Percentiles rank a stretch among this genome's conserved stretches.
phyloP scores from a whole-genome alignment of 1,284 basidiomycete species.

The Cutaneotrichosporon daszewskae region DNA sequence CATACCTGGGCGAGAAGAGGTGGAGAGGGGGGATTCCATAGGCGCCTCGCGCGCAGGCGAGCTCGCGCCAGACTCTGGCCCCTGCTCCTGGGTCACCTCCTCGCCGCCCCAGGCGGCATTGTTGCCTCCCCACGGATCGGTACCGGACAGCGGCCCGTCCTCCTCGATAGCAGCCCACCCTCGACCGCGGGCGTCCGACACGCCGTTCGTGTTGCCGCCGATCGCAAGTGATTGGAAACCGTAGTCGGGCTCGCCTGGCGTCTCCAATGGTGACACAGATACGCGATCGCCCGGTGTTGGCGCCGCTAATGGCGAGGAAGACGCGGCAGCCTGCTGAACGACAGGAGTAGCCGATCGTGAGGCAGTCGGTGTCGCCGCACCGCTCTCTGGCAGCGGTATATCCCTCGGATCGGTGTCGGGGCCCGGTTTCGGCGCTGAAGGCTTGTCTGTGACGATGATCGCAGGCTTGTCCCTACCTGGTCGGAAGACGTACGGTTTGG shows the following conservation, averaged over 20 bases:
- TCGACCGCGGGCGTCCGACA: slow-evolving; percentile 7
- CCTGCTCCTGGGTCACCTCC: too few relatives aligned
- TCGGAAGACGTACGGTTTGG: slow-evolving; percentile 7
- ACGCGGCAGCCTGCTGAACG: slow-evolving; percentile 2
- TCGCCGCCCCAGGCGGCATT: too few relatives aligned
- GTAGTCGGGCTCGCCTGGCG: slow-evolving; percentile 25
- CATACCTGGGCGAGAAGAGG: slow-evolving; percentile 4
- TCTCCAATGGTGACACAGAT: slow-evolving; percentile 41
- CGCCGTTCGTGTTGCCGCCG: slow-evolving; percentile 16
- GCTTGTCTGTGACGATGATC: too few relatives aligned
- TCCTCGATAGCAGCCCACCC: slow-evolving; percentile 21
- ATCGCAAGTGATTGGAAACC: slow-evolving; percentile 37
- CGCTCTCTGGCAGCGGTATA: slow-evolving; percentile 35
- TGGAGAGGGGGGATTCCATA: background rate
- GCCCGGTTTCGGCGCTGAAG: background rate
- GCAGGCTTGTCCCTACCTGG: background rate
- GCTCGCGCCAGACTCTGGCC: background rate
- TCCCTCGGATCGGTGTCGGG: slow-evolving; percentile 6
- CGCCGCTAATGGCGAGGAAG: slow-evolving; percentile 4
- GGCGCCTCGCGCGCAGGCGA: slow-evolving; percentile 17
- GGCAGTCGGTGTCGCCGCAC: slow-evolving; percentile 22
- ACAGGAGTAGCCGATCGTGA: slow-evolving; percentile 25
- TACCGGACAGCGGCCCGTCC: slow-evolving; percentile 9
- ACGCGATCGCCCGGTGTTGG: slow-evolving; percentile 27
- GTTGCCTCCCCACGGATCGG: slow-evolving; percentile 11